phyloP scores from a whole-genome alignment of 257 asterid species.

The Fraxinus americana region DNA sequence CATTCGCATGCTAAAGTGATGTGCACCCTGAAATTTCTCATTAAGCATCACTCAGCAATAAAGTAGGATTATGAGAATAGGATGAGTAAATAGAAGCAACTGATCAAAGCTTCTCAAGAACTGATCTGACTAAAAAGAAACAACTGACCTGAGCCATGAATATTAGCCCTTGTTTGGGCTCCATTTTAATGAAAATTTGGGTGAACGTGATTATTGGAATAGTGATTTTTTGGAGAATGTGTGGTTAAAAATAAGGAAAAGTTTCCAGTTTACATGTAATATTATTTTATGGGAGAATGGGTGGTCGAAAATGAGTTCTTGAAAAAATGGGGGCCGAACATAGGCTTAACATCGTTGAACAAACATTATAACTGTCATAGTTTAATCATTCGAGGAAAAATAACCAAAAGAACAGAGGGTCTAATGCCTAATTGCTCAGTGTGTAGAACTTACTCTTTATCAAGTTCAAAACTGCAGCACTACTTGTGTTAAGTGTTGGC shows the following conservation, averaged over 20 bases:
- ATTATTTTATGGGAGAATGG: too few species aligned
- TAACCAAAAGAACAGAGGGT: background rate
- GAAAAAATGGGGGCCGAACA: too few species aligned
- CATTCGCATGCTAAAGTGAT: too few species aligned
- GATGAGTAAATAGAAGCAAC: background rate
- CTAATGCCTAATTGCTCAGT: background rate
- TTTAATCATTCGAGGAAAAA: background rate
- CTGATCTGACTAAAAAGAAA: background rate
- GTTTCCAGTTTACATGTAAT: too few species aligned
- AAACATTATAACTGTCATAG: background rate
- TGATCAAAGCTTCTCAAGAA: background rate
- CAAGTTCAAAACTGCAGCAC: constrained; percentile 59
- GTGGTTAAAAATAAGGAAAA: too few species aligned
- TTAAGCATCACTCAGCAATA: background rate
- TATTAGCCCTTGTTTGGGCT: too few species aligned
- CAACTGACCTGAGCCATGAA: background rate
- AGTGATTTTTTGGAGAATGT: too few species aligned
- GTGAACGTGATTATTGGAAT: too few species aligned
- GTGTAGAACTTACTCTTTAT: constrained; percentile 50
- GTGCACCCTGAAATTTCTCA: background rate
- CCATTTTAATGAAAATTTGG: too few species aligned
- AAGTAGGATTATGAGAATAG: background rate
- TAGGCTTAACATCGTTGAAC: background rate
- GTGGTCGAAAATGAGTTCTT: too few species aligned
- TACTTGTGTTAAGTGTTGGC: constrained; percentile 74